Evolutionary conservation across 2,329 filamentous ascomycete genomes (phyloP).

Genomic region (Fusarium neocosmosporiellum): DNA sequence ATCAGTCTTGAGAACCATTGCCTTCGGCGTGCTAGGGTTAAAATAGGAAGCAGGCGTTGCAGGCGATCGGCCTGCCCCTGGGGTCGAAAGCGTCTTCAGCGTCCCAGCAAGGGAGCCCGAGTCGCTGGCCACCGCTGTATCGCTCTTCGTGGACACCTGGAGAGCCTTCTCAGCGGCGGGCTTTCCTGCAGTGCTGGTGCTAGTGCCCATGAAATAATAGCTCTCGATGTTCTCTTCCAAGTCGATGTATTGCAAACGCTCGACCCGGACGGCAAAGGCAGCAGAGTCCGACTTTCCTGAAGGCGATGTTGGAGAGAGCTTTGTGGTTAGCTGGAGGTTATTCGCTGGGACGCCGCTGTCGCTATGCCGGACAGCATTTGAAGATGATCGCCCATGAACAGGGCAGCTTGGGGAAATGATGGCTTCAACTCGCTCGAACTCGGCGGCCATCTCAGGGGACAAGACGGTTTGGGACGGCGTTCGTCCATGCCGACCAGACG

Average conservation of each 20-base stretch:
- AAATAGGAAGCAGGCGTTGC: slow-evolving; percentile 28
- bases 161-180: not conserved
- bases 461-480: not conserved
- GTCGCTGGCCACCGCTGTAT: slow-evolving; percentile 30
- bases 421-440: slow-evolving; percentile 20
- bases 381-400: slow-evolving; percentile 17
- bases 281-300: not conserved
- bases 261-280: not conserved
- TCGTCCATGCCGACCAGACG: not conserved
- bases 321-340: not conserved
- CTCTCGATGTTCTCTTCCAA: not conserved
- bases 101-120: slow-evolving; percentile 21
- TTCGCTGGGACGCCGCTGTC: not conserved
- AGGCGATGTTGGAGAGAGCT: not conserved
- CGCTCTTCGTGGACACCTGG: slow-evolving; percentile 2
- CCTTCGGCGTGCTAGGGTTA: slow-evolving; percentile 45
- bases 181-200: not conserved
- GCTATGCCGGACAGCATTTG: not conserved
- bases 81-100: slow-evolving; percentile 22
- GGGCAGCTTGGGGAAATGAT: slow-evolving; percentile 19
- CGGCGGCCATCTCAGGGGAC: not conserved
- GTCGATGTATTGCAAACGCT: not conserved
- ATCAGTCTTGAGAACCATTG: slow-evolving; percentile 36
- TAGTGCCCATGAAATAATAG: not conserved
- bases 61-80: slow-evolving; percentile 30